phyloP scores from a whole-genome alignment of 768 basidiomycete species.

The Hysterangium stoloniferum region DNA sequence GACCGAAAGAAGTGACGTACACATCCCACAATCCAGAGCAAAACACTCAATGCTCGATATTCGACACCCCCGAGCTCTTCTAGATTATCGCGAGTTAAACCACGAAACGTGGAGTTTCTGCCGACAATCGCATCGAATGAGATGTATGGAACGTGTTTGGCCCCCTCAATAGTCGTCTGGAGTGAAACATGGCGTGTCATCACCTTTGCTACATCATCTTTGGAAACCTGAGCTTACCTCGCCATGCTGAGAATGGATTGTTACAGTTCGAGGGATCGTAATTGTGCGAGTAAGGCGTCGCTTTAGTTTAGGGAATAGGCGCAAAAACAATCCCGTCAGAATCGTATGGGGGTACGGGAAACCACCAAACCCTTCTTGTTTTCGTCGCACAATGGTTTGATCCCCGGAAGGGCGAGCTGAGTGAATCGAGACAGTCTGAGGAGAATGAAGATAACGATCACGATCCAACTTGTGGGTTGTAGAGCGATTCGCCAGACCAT shows the following conservation, averaged over 20 bases:
- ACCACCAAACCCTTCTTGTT: slow-evolving; percentile 19
- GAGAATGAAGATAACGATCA: neutral
- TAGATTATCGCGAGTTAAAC: slow-evolving; percentile 70
- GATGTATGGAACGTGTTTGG: slow-evolving; percentile 59
- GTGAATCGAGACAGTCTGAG: neutral
- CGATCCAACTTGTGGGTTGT: neutral
- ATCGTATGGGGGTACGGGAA: slow-evolving; percentile 29
- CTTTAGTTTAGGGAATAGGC: slow-evolving; percentile 56
- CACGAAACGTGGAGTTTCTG: slow-evolving; percentile 64
- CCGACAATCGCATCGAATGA: slow-evolving; percentile 45
- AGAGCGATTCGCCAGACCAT: neutral
- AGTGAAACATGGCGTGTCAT: slow-evolving; percentile 26
- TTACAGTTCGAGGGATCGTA: slow-evolving; percentile 69
- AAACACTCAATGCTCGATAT: slow-evolving; percentile 72
- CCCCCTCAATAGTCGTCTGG: slow-evolving; percentile 29
- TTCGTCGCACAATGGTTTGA: neutral
- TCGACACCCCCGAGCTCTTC: slow-evolving; percentile 96
- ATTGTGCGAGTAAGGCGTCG: slow-evolving; percentile 57
- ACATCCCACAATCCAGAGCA: slow-evolving; percentile 71
- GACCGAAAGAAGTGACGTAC: slow-evolving; percentile 40
- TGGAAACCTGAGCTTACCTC: slow-evolving; percentile 24
- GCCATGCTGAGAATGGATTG: slow-evolving; percentile 21
- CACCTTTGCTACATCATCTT: slow-evolving; percentile 22
- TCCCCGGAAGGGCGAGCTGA: neutral
- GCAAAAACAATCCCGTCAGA: slow-evolving; percentile 38